Conservation (phyloP, 441 rosid genomes). For the Adansonia grandidieri region DNA sequence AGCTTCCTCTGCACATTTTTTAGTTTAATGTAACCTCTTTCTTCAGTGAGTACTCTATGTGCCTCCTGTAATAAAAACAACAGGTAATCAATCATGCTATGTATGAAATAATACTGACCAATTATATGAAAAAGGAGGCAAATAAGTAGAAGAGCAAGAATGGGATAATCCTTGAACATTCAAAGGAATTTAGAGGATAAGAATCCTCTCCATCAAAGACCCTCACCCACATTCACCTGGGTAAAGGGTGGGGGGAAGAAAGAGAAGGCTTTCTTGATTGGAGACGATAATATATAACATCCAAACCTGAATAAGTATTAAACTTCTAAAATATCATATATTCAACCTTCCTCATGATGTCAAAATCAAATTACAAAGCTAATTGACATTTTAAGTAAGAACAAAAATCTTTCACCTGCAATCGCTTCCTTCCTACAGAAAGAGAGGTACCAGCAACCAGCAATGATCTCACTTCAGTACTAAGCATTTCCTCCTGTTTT, state of each 20-base stretch:
- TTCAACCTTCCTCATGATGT: neutral
- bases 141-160: neutral
- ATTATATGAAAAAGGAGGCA: neutral
- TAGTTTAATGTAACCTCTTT: conserved; percentile 64
- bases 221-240: neutral
- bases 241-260: neutral
- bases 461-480: conserved; percentile 72
- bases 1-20: conserved; percentile 74
- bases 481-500: conserved; percentile 69
- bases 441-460: conserved; percentile 83
- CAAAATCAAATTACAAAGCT: neutral
- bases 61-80: conserved; percentile 59
- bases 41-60: conserved; percentile 63
- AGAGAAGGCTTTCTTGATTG: neutral
- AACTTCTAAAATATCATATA: neutral
- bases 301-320: neutral
- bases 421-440: conserved; percentile 65
- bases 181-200: neutral
- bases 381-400: neutral
- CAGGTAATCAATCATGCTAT: conserved; percentile 12
- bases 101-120: neutral
- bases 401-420: conserved; percentile 61
- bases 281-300: neutral
- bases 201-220: conserved; percentile 6
- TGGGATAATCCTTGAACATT: neutral